Percentiles rank a stretch among this genome's conserved stretches.
Evolutionary conservation across 1,139 yeast species (phyloP).

Genomic region (Ogataea hybrid): DNA sequence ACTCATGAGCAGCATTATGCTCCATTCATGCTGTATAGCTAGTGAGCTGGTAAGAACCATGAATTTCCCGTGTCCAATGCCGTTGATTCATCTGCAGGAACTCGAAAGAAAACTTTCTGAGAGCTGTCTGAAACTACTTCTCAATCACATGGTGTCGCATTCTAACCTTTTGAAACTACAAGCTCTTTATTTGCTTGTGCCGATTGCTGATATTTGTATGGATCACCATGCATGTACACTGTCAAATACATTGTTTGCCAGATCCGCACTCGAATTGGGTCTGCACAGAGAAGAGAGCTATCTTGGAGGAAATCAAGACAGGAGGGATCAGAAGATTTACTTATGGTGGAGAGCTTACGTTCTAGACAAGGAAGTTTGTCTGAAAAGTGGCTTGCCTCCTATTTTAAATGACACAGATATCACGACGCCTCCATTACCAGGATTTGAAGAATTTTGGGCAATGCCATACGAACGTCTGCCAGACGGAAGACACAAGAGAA

Average conservation of each 20-base stretch:
- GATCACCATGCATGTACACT: slow-evolving; percentile 43
- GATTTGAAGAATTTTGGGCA: slow-evolving; percentile 24
- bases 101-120: slow-evolving; percentile 10
- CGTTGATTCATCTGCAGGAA: slow-evolving; percentile 14
- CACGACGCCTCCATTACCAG: slow-evolving; percentile 31
- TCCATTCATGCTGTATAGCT: slow-evolving; percentile 19
- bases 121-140: background rate
- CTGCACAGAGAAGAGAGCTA: slow-evolving; percentile 59
- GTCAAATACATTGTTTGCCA: slow-evolving; percentile 49
- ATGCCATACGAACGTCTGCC: slow-evolving; percentile 8
- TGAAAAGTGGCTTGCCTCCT: slow-evolving; percentile 62
- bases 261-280: slow-evolving; percentile 66
- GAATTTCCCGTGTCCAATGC: background rate
- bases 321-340: slow-evolving; percentile 39
- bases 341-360: slow-evolving; percentile 59
- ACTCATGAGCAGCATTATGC: slow-evolving; percentile 26
- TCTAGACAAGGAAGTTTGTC: slow-evolving; percentile 53
- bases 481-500: slow-evolving; percentile 13
- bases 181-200: slow-evolving; percentile 34
- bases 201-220: slow-evolving; percentile 45
- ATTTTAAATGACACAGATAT: slow-evolving; percentile 51
- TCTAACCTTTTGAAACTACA: background rate
- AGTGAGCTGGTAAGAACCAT: background rate
- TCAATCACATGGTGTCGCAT: background rate
- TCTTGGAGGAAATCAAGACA: slow-evolving; percentile 37